Conservation (phyloP, 306 rosid species). For the Ochetophila trinervis region DNA sequence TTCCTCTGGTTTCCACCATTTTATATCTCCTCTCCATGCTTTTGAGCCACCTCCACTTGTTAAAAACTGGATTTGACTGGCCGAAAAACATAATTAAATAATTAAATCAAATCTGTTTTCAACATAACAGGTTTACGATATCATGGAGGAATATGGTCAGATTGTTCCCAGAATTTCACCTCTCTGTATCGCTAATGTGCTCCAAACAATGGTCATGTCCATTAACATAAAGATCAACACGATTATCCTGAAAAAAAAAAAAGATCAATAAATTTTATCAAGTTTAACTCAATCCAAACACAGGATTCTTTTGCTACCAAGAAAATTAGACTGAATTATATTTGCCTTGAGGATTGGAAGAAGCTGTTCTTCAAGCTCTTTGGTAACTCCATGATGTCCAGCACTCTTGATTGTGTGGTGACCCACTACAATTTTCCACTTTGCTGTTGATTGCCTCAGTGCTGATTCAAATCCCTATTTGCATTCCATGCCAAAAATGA, state of each 20-base stretch:
- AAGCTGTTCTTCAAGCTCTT: conserved; percentile 53
- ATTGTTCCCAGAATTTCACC: conserved; percentile 32
- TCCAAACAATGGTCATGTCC: conserved; percentile 91
- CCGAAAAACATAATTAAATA: background rate
- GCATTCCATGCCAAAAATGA: background rate
- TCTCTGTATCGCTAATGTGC: conserved; percentile 50
- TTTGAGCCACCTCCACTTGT: conserved; percentile 93
- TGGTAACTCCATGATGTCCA: conserved; percentile 62
- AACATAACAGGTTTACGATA: background rate
- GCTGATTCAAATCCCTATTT: conserved; percentile 33
- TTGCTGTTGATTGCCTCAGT: conserved; percentile 48
- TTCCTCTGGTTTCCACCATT: conserved; percentile 30
- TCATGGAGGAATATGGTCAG: background rate
- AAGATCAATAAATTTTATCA: too few relatives aligned
- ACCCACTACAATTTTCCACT: conserved; percentile 82
- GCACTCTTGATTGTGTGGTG: conserved; percentile 75
- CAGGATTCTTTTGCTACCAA: background rate
- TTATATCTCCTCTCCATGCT: conserved; percentile 74
- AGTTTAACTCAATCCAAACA: background rate
- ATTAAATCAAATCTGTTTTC: background rate
- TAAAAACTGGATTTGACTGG: conserved; percentile 61
- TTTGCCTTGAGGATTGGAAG: conserved; percentile 68
- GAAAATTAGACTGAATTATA: background rate
- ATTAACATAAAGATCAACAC: conserved; percentile 65
- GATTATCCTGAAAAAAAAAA: conserved; percentile 40